Evolutionary conservation across 2,329 filamentous ascomycete genomes (phyloP), one percentile per base, ranked within the genome.

Genomic region (Exophiala aquamarina): DNA sequence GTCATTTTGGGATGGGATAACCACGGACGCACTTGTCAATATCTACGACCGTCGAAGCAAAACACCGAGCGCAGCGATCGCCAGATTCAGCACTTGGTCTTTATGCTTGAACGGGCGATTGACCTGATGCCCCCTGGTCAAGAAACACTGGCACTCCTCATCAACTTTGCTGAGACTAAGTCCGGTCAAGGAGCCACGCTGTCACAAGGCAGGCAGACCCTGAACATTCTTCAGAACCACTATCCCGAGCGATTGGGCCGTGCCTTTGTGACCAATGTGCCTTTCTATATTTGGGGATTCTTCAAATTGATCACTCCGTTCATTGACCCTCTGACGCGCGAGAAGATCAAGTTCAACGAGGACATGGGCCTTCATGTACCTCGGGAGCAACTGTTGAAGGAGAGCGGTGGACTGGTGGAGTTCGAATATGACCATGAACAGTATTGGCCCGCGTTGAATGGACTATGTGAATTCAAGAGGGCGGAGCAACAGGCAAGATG

Each of bases 261-360:
- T 60, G 91, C 92, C 3, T 77, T 97, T 60, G 89, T 97, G 52
- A 87, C 91, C 57, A 94, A 97, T 58, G 88, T 95, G 39, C 92
- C 92, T 1, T 96, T 89, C 83, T 79, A 95, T 55, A 88, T 97
- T 52, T 85, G 82, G 68, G 87, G 87, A 41, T 98, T 98, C 78
- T 95, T 97, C 78, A 96, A 95, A 70, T 74, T 96, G 61, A 91
- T 98, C 70, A 90, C 83, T 3, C 90, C 92, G 31, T 96, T 98
- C 70, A 95, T 98, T 70, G 93, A 98, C 69, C 93, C 93, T 6
- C 74, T 91, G 61, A 98, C 93, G 8, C 83, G 87, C 49, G 84
- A 93, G 63, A 98, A 98, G 76, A 84, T 98, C 73, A 94, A 93
- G 73, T 96, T 95, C 78, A 96, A 97, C 74, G 90, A 95, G 67